These are phyloP conservation scores for Aspergillus intermedius DNA, from an alignment of 2,329 filamentous ascomycete genomes.

Conservation along the genomic window DNA sequence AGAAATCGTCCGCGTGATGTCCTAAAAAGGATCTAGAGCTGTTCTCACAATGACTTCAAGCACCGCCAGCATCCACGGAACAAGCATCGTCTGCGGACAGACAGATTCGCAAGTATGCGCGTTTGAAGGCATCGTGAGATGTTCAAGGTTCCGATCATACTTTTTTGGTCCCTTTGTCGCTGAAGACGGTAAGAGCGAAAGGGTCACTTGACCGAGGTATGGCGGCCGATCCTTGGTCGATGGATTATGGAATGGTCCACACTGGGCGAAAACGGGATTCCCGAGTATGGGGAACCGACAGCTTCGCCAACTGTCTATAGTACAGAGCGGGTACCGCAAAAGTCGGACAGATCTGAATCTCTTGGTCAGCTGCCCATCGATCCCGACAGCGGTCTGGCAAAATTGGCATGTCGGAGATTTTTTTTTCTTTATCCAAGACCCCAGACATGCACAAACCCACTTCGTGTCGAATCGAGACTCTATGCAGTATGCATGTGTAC, in stretches of 20 bases:
- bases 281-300: constrained; percentile 13
- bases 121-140: constrained; percentile 2
- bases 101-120: not conserved
- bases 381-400: constrained; percentile 1
- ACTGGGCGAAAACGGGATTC: constrained; percentile 9
- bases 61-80: constrained; percentile 19
- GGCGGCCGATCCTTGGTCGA: constrained; percentile 8
- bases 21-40: constrained; percentile 15
- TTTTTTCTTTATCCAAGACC: not conserved
- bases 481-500: not conserved
- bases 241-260: constrained; percentile 14
- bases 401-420: constrained; percentile 1
- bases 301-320: constrained; percentile 5
- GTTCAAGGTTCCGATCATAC: constrained; percentile 6
- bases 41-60: constrained; percentile 22
- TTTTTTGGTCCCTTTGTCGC: constrained; percentile 4
- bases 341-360: constrained; percentile 10
- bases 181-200: constrained; percentile 8
- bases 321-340: constrained; percentile 5
- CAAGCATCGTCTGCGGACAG: not conserved
- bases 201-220: constrained; percentile 15
- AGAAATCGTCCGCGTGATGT: constrained; percentile 20
- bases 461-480: not conserved
- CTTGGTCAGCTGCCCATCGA: constrained; percentile 3
- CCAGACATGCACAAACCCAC: not conserved